Evolutionary conservation across 1,139 yeast genomes (phyloP).

Genomic region (Candida mesenterica): DNA sequence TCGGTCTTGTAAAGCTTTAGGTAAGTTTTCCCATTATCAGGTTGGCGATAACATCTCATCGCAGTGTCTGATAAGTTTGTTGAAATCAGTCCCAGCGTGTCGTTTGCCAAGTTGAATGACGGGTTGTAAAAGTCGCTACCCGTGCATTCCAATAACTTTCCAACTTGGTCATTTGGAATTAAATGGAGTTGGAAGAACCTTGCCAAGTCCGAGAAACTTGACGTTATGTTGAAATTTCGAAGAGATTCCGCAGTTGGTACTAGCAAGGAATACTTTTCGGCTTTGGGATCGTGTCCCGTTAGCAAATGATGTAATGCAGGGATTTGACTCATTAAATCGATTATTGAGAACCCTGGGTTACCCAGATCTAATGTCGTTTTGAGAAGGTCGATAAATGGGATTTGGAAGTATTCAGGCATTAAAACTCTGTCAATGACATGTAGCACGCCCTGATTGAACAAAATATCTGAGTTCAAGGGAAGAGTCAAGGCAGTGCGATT

Average conservation of each 20-base stretch:
- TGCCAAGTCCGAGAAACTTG: slow-evolving; percentile 41
- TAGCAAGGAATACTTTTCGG: slow-evolving; percentile 60
- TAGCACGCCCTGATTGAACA: slow-evolving; percentile 83
- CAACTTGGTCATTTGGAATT: slow-evolving; percentile 52
- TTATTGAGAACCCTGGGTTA: slow-evolving; percentile 37
- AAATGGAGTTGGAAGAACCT: slow-evolving; percentile 67
- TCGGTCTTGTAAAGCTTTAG: slow-evolving; percentile 22
- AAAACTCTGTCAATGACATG: slow-evolving; percentile 63
- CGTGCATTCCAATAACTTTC: slow-evolving; percentile 32
- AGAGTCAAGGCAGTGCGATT: slow-evolving; percentile 29
- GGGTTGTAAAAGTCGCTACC: slow-evolving; percentile 11
- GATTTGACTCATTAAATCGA: slow-evolving; percentile 43
- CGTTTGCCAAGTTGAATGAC: slow-evolving; percentile 5
- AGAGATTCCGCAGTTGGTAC: slow-evolving; percentile 69
- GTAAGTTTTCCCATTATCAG: slow-evolving; percentile 39
- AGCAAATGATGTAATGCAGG: slow-evolving; percentile 27
- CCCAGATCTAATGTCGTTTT: slow-evolving; percentile 45
- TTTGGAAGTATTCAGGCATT: slow-evolving; percentile 56
- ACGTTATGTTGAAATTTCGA: slow-evolving; percentile 50
- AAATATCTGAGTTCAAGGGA: slow-evolving; percentile 58
- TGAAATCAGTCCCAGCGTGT: slow-evolving; percentile 14
- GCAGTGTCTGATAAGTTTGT: slow-evolving; percentile 40
- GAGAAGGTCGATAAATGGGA: slow-evolving; percentile 59
- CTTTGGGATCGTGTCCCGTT: slow-evolving; percentile 8
- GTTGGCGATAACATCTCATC: slow-evolving; percentile 42